Evolutionary conservation across 2,329 filamentous ascomycete species (phyloP).

Genomic region (Berkeleyomyces basicola): DNA sequence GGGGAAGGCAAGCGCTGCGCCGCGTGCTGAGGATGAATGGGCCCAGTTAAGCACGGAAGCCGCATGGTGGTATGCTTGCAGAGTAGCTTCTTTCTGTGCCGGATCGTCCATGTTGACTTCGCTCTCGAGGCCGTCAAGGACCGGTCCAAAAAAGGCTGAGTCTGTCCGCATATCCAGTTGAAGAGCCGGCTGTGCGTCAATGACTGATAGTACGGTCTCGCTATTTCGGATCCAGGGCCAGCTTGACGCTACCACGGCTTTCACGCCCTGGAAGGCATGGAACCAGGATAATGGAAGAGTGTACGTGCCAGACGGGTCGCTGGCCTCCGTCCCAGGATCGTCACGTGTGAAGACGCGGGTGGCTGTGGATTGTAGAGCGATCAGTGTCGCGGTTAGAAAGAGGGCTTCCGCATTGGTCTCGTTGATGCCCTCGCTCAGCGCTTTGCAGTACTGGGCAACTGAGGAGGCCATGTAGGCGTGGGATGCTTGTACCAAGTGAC

Average conservation of each 20-base stretch:
- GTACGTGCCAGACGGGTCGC: conserved; percentile 30
- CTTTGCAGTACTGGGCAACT: conserved; percentile 40
- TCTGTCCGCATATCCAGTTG: conserved; percentile 36
- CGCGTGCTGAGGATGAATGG: conserved; percentile 41
- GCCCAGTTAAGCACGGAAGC: conserved; percentile 52
- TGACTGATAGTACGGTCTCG: conserved; percentile 40
- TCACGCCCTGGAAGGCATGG: conserved; percentile 50
- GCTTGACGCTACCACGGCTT: conserved; percentile 45
- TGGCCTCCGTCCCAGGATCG: conserved; percentile 24
- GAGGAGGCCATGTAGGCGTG: conserved; percentile 50
- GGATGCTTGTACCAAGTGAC: conserved; percentile 41
- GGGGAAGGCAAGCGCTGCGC: conserved; percentile 44
- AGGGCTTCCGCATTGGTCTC: conserved; percentile 44
- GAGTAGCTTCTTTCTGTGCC: conserved; percentile 20
- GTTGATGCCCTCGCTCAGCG: conserved; percentile 39
- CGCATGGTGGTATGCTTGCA: conserved; percentile 44
- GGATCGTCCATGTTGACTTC: conserved; percentile 24
- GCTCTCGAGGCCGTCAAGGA: conserved; percentile 40
- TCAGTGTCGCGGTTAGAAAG: conserved; percentile 44
- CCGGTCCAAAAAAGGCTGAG: conserved; percentile 42
- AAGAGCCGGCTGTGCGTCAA: conserved; percentile 46
- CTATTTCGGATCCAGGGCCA: conserved; percentile 48
- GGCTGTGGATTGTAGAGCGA: conserved; percentile 51
- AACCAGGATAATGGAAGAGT: conserved; percentile 47
- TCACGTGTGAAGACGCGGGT: conserved; percentile 45